Evolutionary conservation across 257 asterid species (phyloP), one percentile per base, ranked within the genome.

Genomic region (Solanum corneliomulleri): DNA sequence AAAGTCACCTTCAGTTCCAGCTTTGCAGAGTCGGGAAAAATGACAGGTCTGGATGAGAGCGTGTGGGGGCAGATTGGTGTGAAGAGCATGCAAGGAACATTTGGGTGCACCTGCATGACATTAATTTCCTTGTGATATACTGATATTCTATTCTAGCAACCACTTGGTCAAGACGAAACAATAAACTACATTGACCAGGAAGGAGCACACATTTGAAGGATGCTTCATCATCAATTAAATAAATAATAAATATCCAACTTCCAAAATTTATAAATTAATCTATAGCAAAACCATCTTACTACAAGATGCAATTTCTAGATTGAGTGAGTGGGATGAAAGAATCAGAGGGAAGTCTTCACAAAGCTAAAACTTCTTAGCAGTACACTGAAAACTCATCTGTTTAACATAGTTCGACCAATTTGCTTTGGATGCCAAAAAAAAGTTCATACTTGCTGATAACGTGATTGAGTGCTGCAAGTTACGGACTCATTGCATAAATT

Each of bases 1-100:
- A 49, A 49, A 71, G 74, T 88, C 89, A 97, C 99, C 99, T 97
- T 97, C 81, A 97, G 68, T 90, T 97, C 99, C 62, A 97, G 96
- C 85, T 93, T 91, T 64, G 99, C 99, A 72, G 99, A 97, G 88
- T 97, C 98, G n/a, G 99, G 99, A 85, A 97, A 98, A 86, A 97
- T 93, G 85, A 97, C 99, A n/a, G 99, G 99, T 88, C 99, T 95
- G 94, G 96, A 97, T 42, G 98, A 97, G 90, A 97, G 98, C 45
- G 99, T 96, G 90, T 97, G 99, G 3, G 99, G 99, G 90, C 98
- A 97, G 81, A 97, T 97, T 60, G 99, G 99, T 27, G 99, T 96
- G 89, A 97, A 97, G 87, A 97, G 98, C 98, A 97, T 96, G 89
- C 99, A 96, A 12, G 99, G 99, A 90, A 97, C 99, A 87, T 96